Percentiles rank a stretch among this genome's conserved stretches.
Conservation (phyloP, 2,329 filamentous ascomycete genomes). For the Claviceps capensis region DNA sequence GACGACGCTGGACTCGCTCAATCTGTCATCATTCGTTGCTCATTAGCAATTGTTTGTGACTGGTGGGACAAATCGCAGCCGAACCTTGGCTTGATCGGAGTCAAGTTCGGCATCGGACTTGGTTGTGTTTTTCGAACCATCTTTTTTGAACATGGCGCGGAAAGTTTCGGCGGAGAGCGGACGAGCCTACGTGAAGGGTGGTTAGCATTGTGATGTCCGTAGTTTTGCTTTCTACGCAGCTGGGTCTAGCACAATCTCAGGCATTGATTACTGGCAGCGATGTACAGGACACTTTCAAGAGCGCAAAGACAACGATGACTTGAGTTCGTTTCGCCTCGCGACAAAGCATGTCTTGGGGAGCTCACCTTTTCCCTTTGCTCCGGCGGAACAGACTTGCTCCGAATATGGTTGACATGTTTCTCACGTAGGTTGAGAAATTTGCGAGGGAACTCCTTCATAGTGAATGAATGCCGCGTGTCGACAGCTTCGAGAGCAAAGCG, state of each 20-base stretch:
- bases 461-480: background rate
- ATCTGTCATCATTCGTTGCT: conserved; percentile 19
- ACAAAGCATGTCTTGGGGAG: background rate
- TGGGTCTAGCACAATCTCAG: background rate
- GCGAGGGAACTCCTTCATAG: conserved; percentile 43
- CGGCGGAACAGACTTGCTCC: conserved; percentile 42
- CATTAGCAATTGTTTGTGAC: background rate
- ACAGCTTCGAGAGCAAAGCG: background rate
- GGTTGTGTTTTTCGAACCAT: conserved; percentile 36
- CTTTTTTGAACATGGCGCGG: conserved; percentile 49
- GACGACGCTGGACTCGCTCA: conserved; percentile 24
- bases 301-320: background rate
- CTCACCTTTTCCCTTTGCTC: conserved; percentile 34
- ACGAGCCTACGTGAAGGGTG: conserved; percentile 25
- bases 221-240: background rate
- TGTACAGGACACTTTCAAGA: background rate
- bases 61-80: background rate
- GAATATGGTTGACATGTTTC: conserved; percentile 40
- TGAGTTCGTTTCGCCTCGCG: background rate
- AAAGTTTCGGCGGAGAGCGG: conserved; percentile 44
- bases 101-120: conserved; percentile 27
- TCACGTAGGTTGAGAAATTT: conserved; percentile 61
- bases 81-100: conserved; percentile 15
- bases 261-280: background rate
- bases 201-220: background rate